phyloP scores from a whole-genome alignment of 2,329 filamentous ascomycete genomes.

The Pezicula radicicola region DNA sequence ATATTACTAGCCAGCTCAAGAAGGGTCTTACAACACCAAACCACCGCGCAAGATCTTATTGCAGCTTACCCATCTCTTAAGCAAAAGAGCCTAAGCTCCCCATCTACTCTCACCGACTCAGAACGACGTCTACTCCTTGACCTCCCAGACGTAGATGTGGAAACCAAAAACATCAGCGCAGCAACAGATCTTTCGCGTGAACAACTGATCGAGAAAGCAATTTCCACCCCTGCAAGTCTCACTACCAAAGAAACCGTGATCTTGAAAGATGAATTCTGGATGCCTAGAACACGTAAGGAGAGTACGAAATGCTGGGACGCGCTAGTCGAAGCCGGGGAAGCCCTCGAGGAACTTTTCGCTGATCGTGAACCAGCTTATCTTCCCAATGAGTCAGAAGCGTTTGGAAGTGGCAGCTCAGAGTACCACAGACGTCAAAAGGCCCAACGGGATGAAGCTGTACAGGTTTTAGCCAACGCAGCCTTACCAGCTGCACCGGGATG shows the following conservation, averaged over 20 bases:
- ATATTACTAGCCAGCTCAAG: not conserved
- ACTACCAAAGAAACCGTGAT: not conserved
- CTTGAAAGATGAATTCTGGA: slow-evolving; percentile 5
- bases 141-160: slow-evolving; percentile 4
- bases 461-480: not conserved
- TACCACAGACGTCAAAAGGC: slow-evolving; percentile 15
- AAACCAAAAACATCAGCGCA: slow-evolving; percentile 2
- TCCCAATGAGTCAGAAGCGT: not conserved
- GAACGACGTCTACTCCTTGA: slow-evolving; percentile 5
- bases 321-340: not conserved
- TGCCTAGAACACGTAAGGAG: not conserved
- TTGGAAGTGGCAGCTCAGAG: not conserved
- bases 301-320: not conserved
- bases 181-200: slow-evolving; percentile 3
- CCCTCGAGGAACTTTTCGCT: not conserved
- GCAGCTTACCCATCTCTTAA: slow-evolving; percentile 5
- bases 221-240: not conserved
- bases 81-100: slow-evolving; percentile 4
- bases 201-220: slow-evolving; percentile 5
- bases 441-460: not conserved
- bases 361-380: not conserved
- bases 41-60: slow-evolving; percentile 3
- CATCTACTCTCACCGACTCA: not conserved
- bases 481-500: not conserved
- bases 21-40: slow-evolving; percentile 4